Evolutionary conservation across 1,284 basidiomycete genomes (phyloP), one percentile per base, ranked within the genome.

Genomic region (Violaceomyces palustris): DNA sequence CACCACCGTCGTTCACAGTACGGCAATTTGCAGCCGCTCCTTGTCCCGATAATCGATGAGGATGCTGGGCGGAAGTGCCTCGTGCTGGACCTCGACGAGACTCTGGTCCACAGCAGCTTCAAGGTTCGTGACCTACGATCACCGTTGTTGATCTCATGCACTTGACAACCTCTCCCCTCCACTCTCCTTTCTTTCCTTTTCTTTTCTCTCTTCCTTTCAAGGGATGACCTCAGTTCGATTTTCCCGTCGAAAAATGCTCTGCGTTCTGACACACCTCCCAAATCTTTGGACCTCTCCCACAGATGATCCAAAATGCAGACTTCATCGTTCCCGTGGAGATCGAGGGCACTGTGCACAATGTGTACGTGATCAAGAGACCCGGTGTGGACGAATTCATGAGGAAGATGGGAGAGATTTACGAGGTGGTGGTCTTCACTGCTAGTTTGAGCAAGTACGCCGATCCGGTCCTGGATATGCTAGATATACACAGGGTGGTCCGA

Each of bases 321-420:
- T 99, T 92, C 74, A 88, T 98, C 53, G 93, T 98, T 0, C 94
- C 94, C 1, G 93, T 98, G 35, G 94, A 98, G 76, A 99, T 99
- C 59, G 94, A 99, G 73, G 91, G 88, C 55, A 85, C 93, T 64
- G 88, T 87, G 79, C 93, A 99, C 75, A 97, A 97, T 68, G 90
- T 98, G 51, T 97, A 98, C 75, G 94, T 98, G 31, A 90, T 99
- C 75, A 99, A 99, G 77, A 84, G 93, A 35, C 93, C 93, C 2
- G 93, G 93, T 7, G 94, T 99, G 21, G 93, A 99, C 76, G 85
- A 85, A 70, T 99, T 98, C 75, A 77, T 99, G 76, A 87, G 87
- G 75, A 85, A 83, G 74, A 98, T 98, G 94, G 93, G 94, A 31
- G 87, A 94, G 75, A 83, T 97, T 39, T 99, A 94, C 75, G 93